Percentiles rank a stretch among this genome's conserved stretches.
phyloP scores from a whole-genome alignment of 257 asterid genomes.

The Solanum medicagineum region DNA sequence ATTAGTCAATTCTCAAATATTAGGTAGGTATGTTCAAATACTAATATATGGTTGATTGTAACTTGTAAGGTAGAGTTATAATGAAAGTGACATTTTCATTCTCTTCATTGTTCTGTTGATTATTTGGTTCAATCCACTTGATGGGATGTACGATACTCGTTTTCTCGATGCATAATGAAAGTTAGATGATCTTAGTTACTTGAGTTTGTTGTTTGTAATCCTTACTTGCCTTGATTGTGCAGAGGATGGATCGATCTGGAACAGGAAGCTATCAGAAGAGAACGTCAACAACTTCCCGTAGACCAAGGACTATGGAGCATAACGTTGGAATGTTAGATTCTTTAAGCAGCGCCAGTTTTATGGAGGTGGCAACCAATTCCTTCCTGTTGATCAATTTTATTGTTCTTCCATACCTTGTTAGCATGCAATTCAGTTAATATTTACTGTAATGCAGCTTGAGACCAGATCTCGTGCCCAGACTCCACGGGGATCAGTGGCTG shows the following conservation, averaged over 20 bases:
- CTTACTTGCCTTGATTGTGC: slow-evolving; percentile 1
- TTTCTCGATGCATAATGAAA: not conserved
- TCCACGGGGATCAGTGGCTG: slow-evolving; percentile 39
- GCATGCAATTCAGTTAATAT: not conserved
- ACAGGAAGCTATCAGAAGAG: slow-evolving; percentile 48
- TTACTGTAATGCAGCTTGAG: slow-evolving; percentile 45
- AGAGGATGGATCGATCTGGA: slow-evolving; percentile 74
- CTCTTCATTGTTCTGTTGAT: not conserved
- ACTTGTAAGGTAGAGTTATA: not conserved
- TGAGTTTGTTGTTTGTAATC: not conserved
- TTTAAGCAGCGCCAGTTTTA: slow-evolving; percentile 62
- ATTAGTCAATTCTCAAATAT: not conserved
- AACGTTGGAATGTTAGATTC: slow-evolving; percentile 41
- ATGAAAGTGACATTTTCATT: slow-evolving; percentile 1
- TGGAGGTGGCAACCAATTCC: slow-evolving; percentile 47
- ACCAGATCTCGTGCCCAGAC: slow-evolving; percentile 59
- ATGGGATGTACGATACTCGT: not conserved
- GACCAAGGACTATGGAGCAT: slow-evolving; percentile 28
- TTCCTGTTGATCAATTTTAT: not conserved
- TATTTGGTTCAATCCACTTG: not conserved
- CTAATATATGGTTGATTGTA: not conserved
- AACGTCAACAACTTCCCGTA: slow-evolving; percentile 53
- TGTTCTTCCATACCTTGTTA: not conserved
- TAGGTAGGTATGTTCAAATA: not conserved
- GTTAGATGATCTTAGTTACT: not conserved